These are phyloP conservation scores for Monsonia emarginata DNA, from an alignment of 441 rosid genomes.

Conservation along the genomic window DNA sequence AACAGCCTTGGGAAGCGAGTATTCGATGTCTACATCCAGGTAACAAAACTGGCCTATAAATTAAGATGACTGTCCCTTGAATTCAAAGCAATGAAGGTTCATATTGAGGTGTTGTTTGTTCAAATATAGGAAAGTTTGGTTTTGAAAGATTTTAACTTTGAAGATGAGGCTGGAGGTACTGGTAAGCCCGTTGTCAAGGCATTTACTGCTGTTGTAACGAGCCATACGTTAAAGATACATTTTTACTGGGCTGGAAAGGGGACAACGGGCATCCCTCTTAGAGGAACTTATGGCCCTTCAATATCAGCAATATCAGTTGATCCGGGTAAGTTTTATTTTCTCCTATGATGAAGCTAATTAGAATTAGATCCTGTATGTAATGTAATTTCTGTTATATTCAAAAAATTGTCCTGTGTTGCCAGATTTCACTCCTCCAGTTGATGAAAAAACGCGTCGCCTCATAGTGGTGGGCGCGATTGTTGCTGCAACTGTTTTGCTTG, in stretches of 20 bases:
- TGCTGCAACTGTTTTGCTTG: conserved; percentile 30
- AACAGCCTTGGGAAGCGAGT: conserved; percentile 56
- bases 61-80: too few relatives aligned
- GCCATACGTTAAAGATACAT: conserved; percentile 53
- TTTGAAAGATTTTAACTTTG: conserved; percentile 54
- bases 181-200: conserved; percentile 44
- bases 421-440: conserved; percentile 56
- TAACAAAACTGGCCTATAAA: too few relatives aligned
- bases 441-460: conserved; percentile 22
- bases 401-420: conserved; percentile 19
- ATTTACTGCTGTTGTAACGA: conserved; percentile 34
- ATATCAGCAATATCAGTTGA: conserved; percentile 77
- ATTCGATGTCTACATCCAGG: conserved; percentile 75
- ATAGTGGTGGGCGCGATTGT: conserved; percentile 27
- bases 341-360: background rate
- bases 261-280: conserved; percentile 70
- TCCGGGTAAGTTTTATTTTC: conserved; percentile 45
- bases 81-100: background rate
- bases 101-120: conserved; percentile 1
- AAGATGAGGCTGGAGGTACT: conserved; percentile 54
- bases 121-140: conserved; percentile 43
- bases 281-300: conserved; percentile 81
- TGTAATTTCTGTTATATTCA: too few relatives aligned
- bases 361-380: too few relatives aligned
- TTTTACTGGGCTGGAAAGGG: conserved; percentile 83